A percentile compares a stretch with the other conserved stretches of the same genome.
Evolutionary conservation across 1,139 yeast species (phyloP).

Genomic region (Suhomyces kunorum): DNA sequence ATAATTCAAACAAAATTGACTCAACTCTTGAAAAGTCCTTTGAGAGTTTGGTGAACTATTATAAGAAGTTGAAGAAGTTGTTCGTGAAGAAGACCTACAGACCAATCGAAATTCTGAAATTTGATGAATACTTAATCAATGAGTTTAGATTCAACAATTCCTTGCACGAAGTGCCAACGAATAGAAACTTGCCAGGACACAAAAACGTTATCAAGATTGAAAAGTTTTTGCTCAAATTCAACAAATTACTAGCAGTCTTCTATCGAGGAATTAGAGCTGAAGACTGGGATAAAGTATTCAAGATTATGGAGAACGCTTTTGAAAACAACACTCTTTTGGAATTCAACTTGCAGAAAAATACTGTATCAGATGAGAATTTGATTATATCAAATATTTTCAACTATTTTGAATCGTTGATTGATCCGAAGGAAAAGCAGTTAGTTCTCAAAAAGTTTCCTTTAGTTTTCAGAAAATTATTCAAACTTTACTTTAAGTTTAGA

Average conservation of each 20-base stretch:
- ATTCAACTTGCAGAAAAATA: slow-evolving; percentile 47
- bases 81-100: slow-evolving; percentile 80
- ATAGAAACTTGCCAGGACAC: slow-evolving; percentile 50
- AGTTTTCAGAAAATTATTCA: slow-evolving; percentile 66
- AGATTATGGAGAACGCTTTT: slow-evolving; percentile 67
- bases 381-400: slow-evolving; percentile 68
- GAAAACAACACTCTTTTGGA: slow-evolving; percentile 58
- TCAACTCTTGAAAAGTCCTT: slow-evolving; percentile 42
- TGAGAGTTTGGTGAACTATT: slow-evolving; percentile 56
- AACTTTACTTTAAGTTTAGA: slow-evolving; percentile 67
- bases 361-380: slow-evolving; percentile 55
- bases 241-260: slow-evolving; percentile 60
- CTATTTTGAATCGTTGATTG: slow-evolving; percentile 62
- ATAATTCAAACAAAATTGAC: slow-evolving; percentile 50
- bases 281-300: slow-evolving; percentile 82
- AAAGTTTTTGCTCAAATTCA: slow-evolving; percentile 62
- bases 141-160: slow-evolving; percentile 45
- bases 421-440: slow-evolving; percentile 45
- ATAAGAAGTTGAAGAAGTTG: slow-evolving; percentile 67
- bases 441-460: slow-evolving; percentile 61
- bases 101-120: slow-evolving; percentile 53
- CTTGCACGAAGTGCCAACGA: slow-evolving; percentile 50
- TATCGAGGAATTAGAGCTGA: slow-evolving; percentile 61
- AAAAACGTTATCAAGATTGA: slow-evolving; percentile 51
- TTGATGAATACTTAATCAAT: slow-evolving; percentile 39